These are phyloP conservation scores for Pseudophaeomoniella oleicola DNA, from an alignment of 2,329 filamentous ascomycete genomes.

Conservation along the genomic window DNA sequence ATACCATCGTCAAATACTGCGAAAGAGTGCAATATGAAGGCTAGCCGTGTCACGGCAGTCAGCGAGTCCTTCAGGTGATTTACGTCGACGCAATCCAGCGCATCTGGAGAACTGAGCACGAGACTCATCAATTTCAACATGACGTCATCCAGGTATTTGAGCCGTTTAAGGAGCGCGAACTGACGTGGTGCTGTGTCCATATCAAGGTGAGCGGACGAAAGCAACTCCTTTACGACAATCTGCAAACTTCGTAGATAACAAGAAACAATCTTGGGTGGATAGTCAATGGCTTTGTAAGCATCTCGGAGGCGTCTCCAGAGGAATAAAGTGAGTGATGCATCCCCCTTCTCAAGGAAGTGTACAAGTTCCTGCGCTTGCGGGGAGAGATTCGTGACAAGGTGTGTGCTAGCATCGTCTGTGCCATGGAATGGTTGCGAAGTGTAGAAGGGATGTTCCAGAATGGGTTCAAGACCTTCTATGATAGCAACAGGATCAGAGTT, in stretches of 20 bases:
- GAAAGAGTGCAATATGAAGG: constrained; percentile 62
- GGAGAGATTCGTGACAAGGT: too few relatives aligned
- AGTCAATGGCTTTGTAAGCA: constrained; percentile 73
- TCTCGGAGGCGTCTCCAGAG: constrained; percentile 85
- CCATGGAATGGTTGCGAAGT: neutral
- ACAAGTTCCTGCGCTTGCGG: constrained; percentile 58
- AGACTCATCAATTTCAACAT: constrained; percentile 56
- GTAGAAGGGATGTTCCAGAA: constrained; percentile 48
- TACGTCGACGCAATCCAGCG: constrained; percentile 75
- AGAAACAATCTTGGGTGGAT: constrained; percentile 74
- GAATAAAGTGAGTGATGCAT: constrained; percentile 68
- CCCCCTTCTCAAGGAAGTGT: constrained; percentile 69
- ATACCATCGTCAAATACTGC: constrained; percentile 74
- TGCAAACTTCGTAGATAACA: constrained; percentile 78
- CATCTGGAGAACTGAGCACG: constrained; percentile 49
- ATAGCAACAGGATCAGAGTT: constrained; percentile 66
- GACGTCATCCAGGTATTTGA: constrained; percentile 67
- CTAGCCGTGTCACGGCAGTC: constrained; percentile 54
- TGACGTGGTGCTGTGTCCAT: constrained; percentile 47
- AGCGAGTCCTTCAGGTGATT: constrained; percentile 62
- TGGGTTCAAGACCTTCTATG: constrained; percentile 84
- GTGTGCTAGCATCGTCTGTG: constrained; percentile 4
- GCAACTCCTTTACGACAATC: constrained; percentile 59
- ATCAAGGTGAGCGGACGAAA: constrained; percentile 40
- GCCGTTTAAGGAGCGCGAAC: constrained; percentile 55